Percentiles rank a stretch among this genome's conserved stretches.
phyloP scores from a whole-genome alignment of 768 basidiomycete genomes.

The Hericium rajendrae region DNA sequence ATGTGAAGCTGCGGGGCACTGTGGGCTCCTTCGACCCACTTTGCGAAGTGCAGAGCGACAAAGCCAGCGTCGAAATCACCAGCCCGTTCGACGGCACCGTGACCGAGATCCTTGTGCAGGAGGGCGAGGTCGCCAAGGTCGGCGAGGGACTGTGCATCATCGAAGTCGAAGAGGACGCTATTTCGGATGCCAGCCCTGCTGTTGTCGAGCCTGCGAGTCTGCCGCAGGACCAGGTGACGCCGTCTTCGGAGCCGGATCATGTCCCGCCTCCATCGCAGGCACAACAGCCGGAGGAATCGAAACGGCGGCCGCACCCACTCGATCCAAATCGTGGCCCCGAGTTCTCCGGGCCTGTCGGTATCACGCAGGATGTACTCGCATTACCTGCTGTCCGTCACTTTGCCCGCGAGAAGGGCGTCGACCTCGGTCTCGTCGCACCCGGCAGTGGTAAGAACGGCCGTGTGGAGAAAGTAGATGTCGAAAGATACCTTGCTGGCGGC shows the following conservation, averaged over 20 bases:
- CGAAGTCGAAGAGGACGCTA: constrained; percentile 59
- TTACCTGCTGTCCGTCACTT: constrained; percentile 73
- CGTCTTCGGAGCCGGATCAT: constrained; percentile 6
- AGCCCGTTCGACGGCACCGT: constrained; percentile 75
- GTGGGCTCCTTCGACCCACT: constrained; percentile 62
- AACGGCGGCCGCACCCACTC: constrained; percentile 43
- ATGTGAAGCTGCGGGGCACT: constrained; percentile 38
- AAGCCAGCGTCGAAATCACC: constrained; percentile 86
- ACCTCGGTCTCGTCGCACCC: constrained; percentile 44
- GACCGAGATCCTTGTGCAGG: constrained; percentile 61
- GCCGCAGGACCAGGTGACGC: neutral
- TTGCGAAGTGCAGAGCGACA: constrained; percentile 86
- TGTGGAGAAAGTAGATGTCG: constrained; percentile 66
- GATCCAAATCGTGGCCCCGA: constrained; percentile 41
- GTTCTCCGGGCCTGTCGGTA: constrained; percentile 2
- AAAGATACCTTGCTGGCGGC: constrained; percentile 39
- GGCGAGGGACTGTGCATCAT: constrained; percentile 71
- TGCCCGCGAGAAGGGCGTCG: constrained; percentile 55
- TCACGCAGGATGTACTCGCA: constrained; percentile 41
- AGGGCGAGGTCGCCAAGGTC: constrained; percentile 80
- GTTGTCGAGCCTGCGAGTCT: constrained; percentile 9
- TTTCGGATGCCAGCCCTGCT: constrained; percentile 4
- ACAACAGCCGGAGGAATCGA: neutral
- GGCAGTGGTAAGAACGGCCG: constrained; percentile 71
- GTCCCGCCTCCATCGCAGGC: constrained; percentile 1